These are phyloP conservation scores for Aspergillus mulundensis DNA, from an alignment of 495 filamentous ascomycete species.

Conservation along the genomic window DNA sequence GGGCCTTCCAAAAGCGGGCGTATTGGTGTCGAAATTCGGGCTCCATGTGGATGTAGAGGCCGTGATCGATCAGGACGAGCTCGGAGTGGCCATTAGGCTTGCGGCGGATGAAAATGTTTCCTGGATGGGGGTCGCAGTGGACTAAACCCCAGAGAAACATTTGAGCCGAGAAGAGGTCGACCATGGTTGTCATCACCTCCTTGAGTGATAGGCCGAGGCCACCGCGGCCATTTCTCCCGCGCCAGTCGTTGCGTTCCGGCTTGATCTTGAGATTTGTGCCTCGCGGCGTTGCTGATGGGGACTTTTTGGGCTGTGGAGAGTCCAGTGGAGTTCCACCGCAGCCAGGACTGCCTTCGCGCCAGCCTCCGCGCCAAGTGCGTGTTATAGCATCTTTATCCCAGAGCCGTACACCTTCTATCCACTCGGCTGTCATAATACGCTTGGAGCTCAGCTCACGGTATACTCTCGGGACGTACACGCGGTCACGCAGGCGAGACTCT, in stretches of 20 bases:
- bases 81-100: constrained; percentile 76
- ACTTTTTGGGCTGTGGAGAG: constrained; percentile 35
- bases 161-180: constrained; percentile 90
- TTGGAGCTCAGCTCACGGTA: constrained; percentile 77
- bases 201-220: constrained; percentile 79
- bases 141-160: constrained; percentile 95
- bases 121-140: constrained; percentile 94
- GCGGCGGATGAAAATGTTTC: constrained; percentile 93
- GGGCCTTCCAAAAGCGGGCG: constrained; percentile 84
- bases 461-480: constrained; percentile 85
- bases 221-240: constrained; percentile 61
- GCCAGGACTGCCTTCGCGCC: constrained; percentile 70
- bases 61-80: constrained; percentile 94
- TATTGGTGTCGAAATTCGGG: constrained; percentile 86
- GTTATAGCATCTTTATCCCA: constrained; percentile 83
- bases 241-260: constrained; percentile 76
- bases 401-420: constrained; percentile 89
- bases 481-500: constrained; percentile 69
- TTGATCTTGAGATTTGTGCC: constrained; percentile 51
- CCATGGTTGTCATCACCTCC: constrained; percentile 91
- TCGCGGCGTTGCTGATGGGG: constrained; percentile 29
- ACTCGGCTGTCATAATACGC: constrained; percentile 90
- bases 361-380: constrained; percentile 69
- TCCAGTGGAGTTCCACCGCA: constrained; percentile 65
- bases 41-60: constrained; percentile 87